Evolutionary conservation across 73 alveolate genomes (phyloP), one percentile per base, ranked within the genome.

Genomic region (Blepharisma stoltei): DNA sequence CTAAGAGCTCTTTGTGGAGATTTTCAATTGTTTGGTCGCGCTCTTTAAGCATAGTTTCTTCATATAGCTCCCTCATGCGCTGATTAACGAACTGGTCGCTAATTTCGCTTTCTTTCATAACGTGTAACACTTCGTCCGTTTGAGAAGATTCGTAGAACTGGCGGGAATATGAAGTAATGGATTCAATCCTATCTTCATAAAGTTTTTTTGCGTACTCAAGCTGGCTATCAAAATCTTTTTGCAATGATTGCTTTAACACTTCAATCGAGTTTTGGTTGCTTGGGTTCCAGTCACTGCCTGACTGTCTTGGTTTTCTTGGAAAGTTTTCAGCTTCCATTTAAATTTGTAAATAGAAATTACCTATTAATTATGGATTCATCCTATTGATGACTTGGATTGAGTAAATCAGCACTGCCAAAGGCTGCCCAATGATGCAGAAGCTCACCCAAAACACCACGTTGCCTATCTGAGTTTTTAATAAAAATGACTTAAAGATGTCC

Each of bases 401-500:
- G 70, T 88, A 89, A 71, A 87, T 79, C 25, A 89, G 73, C 9
- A 86, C 81, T 47, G 89, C 93, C 1, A 89, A 76, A 6, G 98
- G 98, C 71, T 92, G 86, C 32, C 98, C 98, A 44, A 92, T 77
- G 70, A 92, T 82, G 71, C 94, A 78, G 76, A 91, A 92, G 7
- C 88, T 65, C 43, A 87, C 65, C 98, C 98, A 92, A 69, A 86
- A 92, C 68, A 85, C 55, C 50, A 81, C 60, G 76, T 92, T 92
- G 47, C 92, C 92, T 54, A 84, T 55, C 89, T 91, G 80, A 55
- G 84, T 77, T 32, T 79, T 54, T 82, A 81, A 7, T 11, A 43
- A 54, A 76, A 77, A 87, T 53, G 83, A 86, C 81, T 90, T 89
- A 67, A 87, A 78, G 54, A 84, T 71, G 80, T 88, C 87, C 65